phyloP scores from a whole-genome alignment of 1,139 yeast genomes.

The Sugiyamaella neomexicana region DNA sequence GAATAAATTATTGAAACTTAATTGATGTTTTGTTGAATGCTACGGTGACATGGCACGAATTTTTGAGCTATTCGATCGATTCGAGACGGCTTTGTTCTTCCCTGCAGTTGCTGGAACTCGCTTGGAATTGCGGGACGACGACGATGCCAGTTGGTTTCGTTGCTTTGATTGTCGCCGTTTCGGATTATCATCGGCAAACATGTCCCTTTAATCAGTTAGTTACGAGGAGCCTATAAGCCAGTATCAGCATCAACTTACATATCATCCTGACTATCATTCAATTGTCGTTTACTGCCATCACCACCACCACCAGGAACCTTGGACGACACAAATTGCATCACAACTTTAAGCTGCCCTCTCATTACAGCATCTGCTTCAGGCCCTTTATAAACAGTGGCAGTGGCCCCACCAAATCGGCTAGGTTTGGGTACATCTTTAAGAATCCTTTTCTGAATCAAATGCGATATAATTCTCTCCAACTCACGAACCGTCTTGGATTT shows the following conservation, averaged over 20 bases:
- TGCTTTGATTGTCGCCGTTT: not conserved
- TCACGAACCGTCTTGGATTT: constrained; percentile 58
- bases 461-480: constrained; percentile 79
- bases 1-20: not conserved
- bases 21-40: not conserved
- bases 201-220: constrained; percentile 2
- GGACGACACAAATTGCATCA: constrained; percentile 45
- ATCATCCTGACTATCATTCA: constrained; percentile 6
- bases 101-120: too few species aligned
- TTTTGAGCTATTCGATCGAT: not conserved
- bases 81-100: too few species aligned
- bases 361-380: constrained; percentile 51
- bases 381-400: constrained; percentile 69
- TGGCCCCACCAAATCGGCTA: constrained; percentile 76
- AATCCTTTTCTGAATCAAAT: constrained; percentile 65
- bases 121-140: too few species aligned
- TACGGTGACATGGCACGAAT: constrained; percentile 11
- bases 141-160: not conserved
- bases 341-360: constrained; percentile 48
- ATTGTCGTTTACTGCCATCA: not conserved
- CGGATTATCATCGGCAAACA: constrained; percentile 6
- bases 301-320: not conserved
- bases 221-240: not conserved
- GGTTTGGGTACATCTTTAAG: constrained; percentile 70
- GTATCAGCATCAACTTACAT: not conserved